These are phyloP conservation scores for Pelargonium australe DNA, from an alignment of 441 rosid genomes.

Conservation along the genomic window DNA sequence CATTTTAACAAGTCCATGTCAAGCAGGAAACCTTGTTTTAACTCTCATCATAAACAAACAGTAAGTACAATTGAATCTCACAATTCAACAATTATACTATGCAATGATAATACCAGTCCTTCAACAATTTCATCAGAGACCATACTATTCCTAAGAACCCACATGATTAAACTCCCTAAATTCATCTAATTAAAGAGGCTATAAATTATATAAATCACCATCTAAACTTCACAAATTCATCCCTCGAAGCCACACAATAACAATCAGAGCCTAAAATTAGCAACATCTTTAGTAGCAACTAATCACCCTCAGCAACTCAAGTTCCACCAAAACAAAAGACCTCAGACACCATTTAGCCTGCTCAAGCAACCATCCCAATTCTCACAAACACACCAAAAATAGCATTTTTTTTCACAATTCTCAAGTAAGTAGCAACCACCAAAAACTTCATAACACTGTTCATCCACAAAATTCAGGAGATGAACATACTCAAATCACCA, in stretches of 20 bases:
- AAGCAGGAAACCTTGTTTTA: no score
- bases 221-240: not conserved
- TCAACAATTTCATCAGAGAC: no score
- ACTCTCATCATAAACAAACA: no score
- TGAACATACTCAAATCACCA: not conserved
- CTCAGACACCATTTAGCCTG: not conserved
- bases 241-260: not conserved
- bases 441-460: no score
- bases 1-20: not conserved
- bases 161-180: not conserved
- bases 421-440: no score
- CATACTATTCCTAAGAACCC: not conserved
- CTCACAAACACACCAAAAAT: conserved; percentile 1
- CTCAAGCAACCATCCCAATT: not conserved
- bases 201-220: not conserved
- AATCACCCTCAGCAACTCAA: not conserved
- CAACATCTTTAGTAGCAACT: no score
- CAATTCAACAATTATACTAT: no score
- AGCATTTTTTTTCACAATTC: no score
- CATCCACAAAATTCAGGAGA: not conserved
- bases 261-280: not conserved
- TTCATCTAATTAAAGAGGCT: not conserved
- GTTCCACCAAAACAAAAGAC: not conserved
- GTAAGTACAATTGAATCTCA: no score
- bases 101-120: no score